phyloP scores from a whole-genome alignment of 495 filamentous ascomycete species.

The Diplogelasinospora grovesii region DNA sequence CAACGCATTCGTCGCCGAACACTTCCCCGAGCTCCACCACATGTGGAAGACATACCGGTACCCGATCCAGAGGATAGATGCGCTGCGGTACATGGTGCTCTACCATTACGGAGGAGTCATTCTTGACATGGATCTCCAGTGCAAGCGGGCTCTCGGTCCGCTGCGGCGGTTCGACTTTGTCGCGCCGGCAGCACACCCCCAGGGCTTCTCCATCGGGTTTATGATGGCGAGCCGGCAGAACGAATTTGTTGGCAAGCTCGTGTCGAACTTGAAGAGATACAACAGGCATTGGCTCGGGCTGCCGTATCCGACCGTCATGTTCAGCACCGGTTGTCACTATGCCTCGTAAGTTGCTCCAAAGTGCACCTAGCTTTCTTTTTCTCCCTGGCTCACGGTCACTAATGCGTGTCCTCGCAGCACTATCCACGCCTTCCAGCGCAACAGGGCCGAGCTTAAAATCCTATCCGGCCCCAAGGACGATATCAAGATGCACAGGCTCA shows the following conservation, averaged over 20 bases:
- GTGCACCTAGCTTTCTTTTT: background rate
- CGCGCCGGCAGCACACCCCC: conserved; percentile 32
- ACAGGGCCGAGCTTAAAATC: conserved; percentile 29
- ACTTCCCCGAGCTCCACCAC: conserved; percentile 22
- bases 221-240: conserved; percentile 35
- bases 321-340: conserved; percentile 39
- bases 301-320: conserved; percentile 39
- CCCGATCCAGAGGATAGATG: conserved; percentile 30
- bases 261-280: conserved; percentile 25
- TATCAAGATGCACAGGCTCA: conserved; percentile 32
- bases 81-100: conserved; percentile 31
- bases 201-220: conserved; percentile 37
- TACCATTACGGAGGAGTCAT: conserved; percentile 33
- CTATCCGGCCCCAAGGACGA: conserved; percentile 27
- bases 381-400: background rate
- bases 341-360: conserved; percentile 22
- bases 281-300: conserved; percentile 34
- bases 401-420: conserved; percentile 7
- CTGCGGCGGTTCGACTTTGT: conserved; percentile 36
- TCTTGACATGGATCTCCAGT: conserved; percentile 38
- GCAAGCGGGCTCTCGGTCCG: conserved; percentile 31
- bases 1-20: conserved; percentile 18
- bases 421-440: conserved; percentile 29
- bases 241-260: conserved; percentile 26
- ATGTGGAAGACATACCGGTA: conserved; percentile 27